These are phyloP conservation scores for Podospora pseudopauciseta DNA, from an alignment of 495 filamentous ascomycete genomes.

Conservation along the genomic window DNA sequence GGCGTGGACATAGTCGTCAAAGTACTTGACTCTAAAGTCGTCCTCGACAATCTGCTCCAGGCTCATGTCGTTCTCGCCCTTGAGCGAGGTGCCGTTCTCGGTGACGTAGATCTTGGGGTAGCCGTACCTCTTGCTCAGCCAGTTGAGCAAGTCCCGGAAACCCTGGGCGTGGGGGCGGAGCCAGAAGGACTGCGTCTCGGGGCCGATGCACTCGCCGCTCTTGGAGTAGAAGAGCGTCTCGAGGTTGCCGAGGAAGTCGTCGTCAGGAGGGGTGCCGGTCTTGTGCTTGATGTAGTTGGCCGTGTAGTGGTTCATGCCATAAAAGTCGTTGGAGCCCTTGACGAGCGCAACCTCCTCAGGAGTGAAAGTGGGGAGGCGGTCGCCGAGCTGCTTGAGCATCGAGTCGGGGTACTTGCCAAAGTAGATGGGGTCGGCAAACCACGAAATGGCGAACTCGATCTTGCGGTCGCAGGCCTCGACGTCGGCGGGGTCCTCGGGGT, in stretches of 20 bases:
- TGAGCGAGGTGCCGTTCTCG: conserved; percentile 75
- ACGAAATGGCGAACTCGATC: conserved; percentile 62
- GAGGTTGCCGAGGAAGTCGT: conserved; percentile 69
- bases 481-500: conserved; percentile 52
- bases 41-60: conserved; percentile 66
- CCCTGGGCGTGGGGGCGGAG: conserved; percentile 65
- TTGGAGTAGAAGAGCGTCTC: conserved; percentile 66
- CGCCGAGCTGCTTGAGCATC: conserved; percentile 69
- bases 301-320: conserved; percentile 84
- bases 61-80: conserved; percentile 72
- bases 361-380: conserved; percentile 63
- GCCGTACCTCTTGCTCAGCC: conserved; percentile 72
- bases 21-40: conserved; percentile 72
- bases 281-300: conserved; percentile 77
- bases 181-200: conserved; percentile 74
- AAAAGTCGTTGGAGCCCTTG: conserved; percentile 75
- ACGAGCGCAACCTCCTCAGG: conserved; percentile 63
- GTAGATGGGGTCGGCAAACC: conserved; percentile 76
- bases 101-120: conserved; percentile 76
- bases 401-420: conserved; percentile 71
- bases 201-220: conserved; percentile 63
- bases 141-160: conserved; percentile 72
- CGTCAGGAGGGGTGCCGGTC: conserved; percentile 50
- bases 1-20: conserved; percentile 66
- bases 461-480: conserved; percentile 60